Percentiles rank a stretch among this genome's conserved stretches.
Conservation (phyloP, 163 green algal genomes). For the Scenedesmus sp. region DNA sequence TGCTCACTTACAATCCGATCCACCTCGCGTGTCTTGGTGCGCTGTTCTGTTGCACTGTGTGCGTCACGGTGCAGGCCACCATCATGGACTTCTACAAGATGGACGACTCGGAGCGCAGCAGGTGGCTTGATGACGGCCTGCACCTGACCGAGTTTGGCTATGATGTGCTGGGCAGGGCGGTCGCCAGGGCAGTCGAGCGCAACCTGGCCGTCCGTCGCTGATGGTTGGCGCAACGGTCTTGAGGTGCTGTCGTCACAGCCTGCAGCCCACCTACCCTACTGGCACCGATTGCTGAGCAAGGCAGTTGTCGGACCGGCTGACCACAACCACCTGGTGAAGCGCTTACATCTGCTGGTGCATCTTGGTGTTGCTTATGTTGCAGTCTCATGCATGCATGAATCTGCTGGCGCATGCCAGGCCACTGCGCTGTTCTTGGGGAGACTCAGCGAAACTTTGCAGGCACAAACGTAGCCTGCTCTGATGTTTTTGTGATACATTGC, state of each 20-base stretch:
- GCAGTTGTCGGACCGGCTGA: neutral
- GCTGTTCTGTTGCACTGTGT: neutral
- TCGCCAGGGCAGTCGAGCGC: slow-evolving; percentile 6
- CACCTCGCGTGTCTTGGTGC: too few species aligned
- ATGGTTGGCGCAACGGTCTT: neutral
- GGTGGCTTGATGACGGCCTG: slow-evolving; percentile 52
- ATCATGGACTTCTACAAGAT: slow-evolving; percentile 51
- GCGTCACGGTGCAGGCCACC: neutral
- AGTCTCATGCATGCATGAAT: too few species aligned
- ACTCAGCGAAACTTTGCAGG: too few species aligned
- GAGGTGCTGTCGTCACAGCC: neutral
- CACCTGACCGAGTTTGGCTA: slow-evolving; percentile 43
- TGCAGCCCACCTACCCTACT: too few species aligned
- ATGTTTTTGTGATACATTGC: too few species aligned
- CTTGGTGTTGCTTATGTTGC: too few species aligned
- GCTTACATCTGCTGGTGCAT: too few species aligned
- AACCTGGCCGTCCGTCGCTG: neutral
- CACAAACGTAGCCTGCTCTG: too few species aligned
- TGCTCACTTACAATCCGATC: too few species aligned
- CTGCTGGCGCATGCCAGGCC: too few species aligned
- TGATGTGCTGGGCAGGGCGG: slow-evolving; percentile 7
- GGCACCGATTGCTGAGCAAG: neutral
- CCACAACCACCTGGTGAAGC: too few species aligned
- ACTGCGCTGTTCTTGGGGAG: too few species aligned
- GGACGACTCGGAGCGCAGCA: neutral